Base-by-base conservation (phyloP, 345 rosid species). In the Gossypium rotundifolium region DNA sequence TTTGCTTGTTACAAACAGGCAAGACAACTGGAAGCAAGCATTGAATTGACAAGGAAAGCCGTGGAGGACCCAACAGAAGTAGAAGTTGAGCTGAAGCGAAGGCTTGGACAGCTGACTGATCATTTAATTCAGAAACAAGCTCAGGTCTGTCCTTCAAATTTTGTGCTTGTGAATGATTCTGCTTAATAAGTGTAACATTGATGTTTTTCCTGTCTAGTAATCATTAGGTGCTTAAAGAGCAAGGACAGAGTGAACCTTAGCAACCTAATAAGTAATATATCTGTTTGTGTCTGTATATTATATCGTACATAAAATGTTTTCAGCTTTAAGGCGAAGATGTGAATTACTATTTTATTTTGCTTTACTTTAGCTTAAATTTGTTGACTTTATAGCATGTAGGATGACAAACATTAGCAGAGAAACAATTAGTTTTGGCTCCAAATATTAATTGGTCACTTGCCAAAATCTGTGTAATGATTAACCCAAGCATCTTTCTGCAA, bases 101-200 rank as follows among this genome's bases (percentile, higher is more conserved):
- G 96, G 83, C 98, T 94, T 80, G 84, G 86, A 42, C 98, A 88
- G 86, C 84, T 92, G 74, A 92, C 98, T 63, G 98, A 94, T 86
- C 98, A 91, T 88, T 85, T 94, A 78, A 92, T 94, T 86, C 97
- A 94, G 87, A 92, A 94, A 81, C 98, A 94, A 83, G 86, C 95
- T 61, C 98, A 92, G 98, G 98, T 94, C 69, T 81, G 78, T 73
- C 52, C 71, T 71, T 27, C 10, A 65, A 74, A 69, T 72, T 8
- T 69, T 20, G 45, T 64, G 17, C 40, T 65, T 54, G 23, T 46
- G 29, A 18, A 63, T 70, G 72, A 48, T 64, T 44, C 45, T 27
- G 63, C n/a, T 18, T 57, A 29, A 55, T 20, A n/a, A 4, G 22
- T 69, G 27, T 69, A 52, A 48, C 7, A 11, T 44, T n/a, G 0